A percentile compares a stretch with the other conserved stretches of the same genome.
Evolutionary conservation across 306 rosid species (phyloP).

Genomic region (Cicer arietinum): DNA sequence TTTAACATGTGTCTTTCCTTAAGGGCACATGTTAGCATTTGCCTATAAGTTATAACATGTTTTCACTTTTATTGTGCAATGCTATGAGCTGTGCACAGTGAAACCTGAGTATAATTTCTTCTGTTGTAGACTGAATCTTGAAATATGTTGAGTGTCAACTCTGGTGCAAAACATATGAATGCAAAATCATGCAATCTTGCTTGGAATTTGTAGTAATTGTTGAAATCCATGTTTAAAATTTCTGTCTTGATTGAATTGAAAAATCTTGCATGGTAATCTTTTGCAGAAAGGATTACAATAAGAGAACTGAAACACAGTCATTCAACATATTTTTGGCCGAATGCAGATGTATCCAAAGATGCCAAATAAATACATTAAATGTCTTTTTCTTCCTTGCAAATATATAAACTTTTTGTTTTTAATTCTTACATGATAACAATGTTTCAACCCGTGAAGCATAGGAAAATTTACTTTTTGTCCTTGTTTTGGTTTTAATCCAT

Average conservation of each 20-base stretch:
- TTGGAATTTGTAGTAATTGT: constrained; percentile 6
- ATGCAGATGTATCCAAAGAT: too few species aligned
- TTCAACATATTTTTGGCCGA: too few species aligned
- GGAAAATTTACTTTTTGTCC: too few species aligned
- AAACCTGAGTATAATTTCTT: constrained; percentile 4
- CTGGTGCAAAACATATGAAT: constrained; percentile 25
- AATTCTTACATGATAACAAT: too few species aligned
- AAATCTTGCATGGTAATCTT: not conserved
- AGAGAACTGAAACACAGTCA: too few species aligned
- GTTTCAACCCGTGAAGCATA: too few species aligned
- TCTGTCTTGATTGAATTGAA: not conserved
- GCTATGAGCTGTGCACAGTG: constrained; percentile 25
- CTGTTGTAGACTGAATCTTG: not conserved
- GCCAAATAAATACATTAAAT: too few species aligned
- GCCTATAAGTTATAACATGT: not conserved
- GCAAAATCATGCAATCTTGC: not conserved
- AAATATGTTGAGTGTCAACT: constrained; percentile 25
- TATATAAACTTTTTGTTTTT: too few species aligned
- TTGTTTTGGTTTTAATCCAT: too few species aligned
- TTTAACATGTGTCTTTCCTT: too few species aligned
- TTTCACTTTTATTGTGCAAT: constrained; percentile 27
- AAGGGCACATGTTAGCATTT: too few species aligned
- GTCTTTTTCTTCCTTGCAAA: too few species aligned
- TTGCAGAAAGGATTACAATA: not conserved
- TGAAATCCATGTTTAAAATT: not conserved